phyloP scores from a whole-genome alignment of 345 rosid species.

The Pugionium dolabratum region DNA sequence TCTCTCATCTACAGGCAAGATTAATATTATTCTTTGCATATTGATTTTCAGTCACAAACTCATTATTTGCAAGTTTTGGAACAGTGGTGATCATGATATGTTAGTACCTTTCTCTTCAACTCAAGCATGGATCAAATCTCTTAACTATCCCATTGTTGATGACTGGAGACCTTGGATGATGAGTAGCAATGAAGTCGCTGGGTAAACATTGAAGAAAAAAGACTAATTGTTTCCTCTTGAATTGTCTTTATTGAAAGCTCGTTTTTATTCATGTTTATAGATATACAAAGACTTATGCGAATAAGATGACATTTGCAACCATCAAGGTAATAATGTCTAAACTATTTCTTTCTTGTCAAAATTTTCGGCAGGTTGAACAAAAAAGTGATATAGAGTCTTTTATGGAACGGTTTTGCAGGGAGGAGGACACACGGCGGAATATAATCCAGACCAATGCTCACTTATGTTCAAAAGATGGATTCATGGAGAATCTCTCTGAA shows the following conservation, averaged over 20 bases:
- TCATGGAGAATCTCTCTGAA: conserved; percentile 34
- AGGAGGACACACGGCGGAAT: conserved; percentile 67
- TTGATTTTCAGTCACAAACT: no score
- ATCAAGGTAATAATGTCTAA: conserved; percentile 48
- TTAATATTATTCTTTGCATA: no score
- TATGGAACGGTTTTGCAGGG: conserved; percentile 46
- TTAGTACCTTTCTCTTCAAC: conserved; percentile 54
- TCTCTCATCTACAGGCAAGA: conserved; percentile 39
- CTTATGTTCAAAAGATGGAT: conserved; percentile 49
- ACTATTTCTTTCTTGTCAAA: no score
- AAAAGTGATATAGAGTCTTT: background rate
- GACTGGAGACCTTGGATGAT: conserved; percentile 67
- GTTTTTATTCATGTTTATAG: conserved; percentile 3
- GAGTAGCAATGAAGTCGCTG: conserved; percentile 49
- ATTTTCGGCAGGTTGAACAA: no score
- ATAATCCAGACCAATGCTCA: conserved; percentile 52
- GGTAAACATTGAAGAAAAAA: conserved; percentile 33
- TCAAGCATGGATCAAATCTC: conserved; percentile 62
- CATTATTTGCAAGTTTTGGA: background rate
- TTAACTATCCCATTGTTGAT: conserved; percentile 53
- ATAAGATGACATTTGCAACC: conserved; percentile 74
- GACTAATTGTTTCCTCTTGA: background rate
- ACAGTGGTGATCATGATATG: conserved; percentile 76
- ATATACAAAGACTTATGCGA: conserved; percentile 56
- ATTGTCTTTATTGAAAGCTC: background rate